phyloP scores from a whole-genome alignment of 1,284 basidiomycete species.

The Ustilago curta region DNA sequence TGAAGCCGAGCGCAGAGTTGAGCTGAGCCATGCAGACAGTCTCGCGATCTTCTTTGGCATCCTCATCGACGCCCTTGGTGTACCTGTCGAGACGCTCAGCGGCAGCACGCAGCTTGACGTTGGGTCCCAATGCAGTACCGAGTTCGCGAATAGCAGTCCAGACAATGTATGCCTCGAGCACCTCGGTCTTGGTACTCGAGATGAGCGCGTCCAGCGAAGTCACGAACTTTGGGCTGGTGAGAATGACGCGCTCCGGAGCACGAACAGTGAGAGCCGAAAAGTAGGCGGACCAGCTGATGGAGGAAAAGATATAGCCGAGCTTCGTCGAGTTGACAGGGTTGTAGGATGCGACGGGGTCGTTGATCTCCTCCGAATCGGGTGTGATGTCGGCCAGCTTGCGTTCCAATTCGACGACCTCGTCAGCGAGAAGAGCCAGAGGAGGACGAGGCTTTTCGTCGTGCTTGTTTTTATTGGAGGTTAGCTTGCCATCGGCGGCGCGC shows the following conservation, averaged over 20 bases:
- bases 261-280: conserved; percentile 82
- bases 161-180: conserved; percentile 86
- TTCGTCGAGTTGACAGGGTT: conserved; percentile 83
- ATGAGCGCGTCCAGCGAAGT: conserved; percentile 79
- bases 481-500: conserved; percentile 28
- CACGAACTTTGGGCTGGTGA: conserved; percentile 86
- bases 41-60: conserved; percentile 82
- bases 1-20: conserved; percentile 72
- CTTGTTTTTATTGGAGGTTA: conserved; percentile 68
- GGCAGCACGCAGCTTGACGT: conserved; percentile 68
- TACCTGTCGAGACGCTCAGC: conserved; percentile 77
- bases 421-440: conserved; percentile 75
- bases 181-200: conserved; percentile 77
- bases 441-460: conserved; percentile 72
- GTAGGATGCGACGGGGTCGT: conserved; percentile 85
- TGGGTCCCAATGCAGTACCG: conserved; percentile 54
- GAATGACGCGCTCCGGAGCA: conserved; percentile 74
- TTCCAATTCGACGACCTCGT: conserved; percentile 83
- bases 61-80: conserved; percentile 84
- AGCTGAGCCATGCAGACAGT: conserved; percentile 74
- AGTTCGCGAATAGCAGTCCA: conserved; percentile 66
- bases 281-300: conserved; percentile 85
- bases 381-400: conserved; percentile 82
- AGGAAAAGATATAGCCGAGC: conserved; percentile 74
- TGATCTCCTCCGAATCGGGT: conserved; percentile 73